These are phyloP conservation scores for Skeletonema tropicum DNA, from an alignment of 108 stramenopile genomes.

Conservation along the genomic window DNA sequence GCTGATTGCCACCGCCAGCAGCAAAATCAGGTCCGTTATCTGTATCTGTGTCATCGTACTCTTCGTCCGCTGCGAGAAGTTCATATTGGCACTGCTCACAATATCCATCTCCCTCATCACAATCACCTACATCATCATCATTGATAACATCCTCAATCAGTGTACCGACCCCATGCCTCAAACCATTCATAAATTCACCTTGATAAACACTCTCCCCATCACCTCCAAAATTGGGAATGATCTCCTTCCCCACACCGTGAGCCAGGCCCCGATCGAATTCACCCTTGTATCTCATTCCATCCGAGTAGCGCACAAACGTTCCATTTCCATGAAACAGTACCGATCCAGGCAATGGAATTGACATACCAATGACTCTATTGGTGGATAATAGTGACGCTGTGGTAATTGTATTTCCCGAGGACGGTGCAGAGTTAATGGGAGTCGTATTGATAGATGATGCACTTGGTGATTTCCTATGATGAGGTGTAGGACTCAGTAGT, in stretches of 20 bases:
- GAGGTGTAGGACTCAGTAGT: not conserved
- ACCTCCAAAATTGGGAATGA: constrained; percentile 3
- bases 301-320: constrained; percentile 15
- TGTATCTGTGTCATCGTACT: not conserved
- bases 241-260: constrained; percentile 41
- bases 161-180: constrained; percentile 46
- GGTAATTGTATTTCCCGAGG: not conserved
- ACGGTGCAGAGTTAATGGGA: constrained; percentile 9
- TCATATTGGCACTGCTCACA: constrained; percentile 10
- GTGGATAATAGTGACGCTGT: not conserved
- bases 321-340: constrained; percentile 38
- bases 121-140: constrained; percentile 1
- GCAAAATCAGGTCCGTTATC: constrained; percentile 37
- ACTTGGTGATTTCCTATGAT: not conserved
- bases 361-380: constrained; percentile 18
- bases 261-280: constrained; percentile 33
- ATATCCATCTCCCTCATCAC: not conserved
- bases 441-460: not conserved
- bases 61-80: not conserved
- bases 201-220: constrained; percentile 23
- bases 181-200: constrained; percentile 35
- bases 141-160: constrained; percentile 26
- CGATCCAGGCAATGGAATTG: constrained; percentile 13
- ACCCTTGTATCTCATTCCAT: constrained; percentile 40
- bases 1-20: constrained; percentile 11